Evolutionary conservation across 2,329 filamentous ascomycete species (phyloP).

Genomic region (Fusarium nematophilum): DNA sequence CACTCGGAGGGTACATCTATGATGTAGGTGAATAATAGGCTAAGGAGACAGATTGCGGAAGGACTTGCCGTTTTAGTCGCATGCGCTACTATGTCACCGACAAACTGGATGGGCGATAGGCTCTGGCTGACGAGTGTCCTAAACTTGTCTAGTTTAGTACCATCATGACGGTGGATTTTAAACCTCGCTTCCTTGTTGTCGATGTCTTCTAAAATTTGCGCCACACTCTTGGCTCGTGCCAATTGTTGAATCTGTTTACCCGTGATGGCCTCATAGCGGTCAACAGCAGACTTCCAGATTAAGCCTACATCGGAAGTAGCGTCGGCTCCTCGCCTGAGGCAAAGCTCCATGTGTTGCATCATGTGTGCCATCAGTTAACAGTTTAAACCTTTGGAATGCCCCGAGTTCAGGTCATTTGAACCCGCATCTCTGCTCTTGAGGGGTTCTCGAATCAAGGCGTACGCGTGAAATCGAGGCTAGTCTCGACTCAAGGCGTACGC

Average conservation of each 20-base stretch:
- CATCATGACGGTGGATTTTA: background rate
- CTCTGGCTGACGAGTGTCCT: constrained; percentile 14
- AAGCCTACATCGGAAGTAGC: background rate
- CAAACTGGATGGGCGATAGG: constrained; percentile 15
- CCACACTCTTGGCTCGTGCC: background rate
- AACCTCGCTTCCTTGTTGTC: background rate
- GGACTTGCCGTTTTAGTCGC: constrained; percentile 15
- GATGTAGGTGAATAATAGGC: background rate
- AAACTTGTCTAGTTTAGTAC: constrained; percentile 8
- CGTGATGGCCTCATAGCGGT: background rate
- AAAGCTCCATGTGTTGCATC: background rate
- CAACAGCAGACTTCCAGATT: background rate
- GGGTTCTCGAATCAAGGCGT: background rate
- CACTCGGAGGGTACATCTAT: constrained; percentile 16
- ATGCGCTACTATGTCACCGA: constrained; percentile 12
- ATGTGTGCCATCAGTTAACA: background rate
- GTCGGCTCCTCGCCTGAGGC: background rate
- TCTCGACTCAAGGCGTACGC: background rate
- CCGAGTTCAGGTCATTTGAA: too few species aligned
- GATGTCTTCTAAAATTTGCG: background rate
- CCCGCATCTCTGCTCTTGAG: too few species aligned
- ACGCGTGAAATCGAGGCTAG: background rate
- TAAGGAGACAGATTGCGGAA: background rate
- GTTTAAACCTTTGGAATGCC: background rate
- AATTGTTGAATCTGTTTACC: background rate